phyloP scores from a whole-genome alignment of 202 grass and related monocot species.

The Zoysia matrella region DNA sequence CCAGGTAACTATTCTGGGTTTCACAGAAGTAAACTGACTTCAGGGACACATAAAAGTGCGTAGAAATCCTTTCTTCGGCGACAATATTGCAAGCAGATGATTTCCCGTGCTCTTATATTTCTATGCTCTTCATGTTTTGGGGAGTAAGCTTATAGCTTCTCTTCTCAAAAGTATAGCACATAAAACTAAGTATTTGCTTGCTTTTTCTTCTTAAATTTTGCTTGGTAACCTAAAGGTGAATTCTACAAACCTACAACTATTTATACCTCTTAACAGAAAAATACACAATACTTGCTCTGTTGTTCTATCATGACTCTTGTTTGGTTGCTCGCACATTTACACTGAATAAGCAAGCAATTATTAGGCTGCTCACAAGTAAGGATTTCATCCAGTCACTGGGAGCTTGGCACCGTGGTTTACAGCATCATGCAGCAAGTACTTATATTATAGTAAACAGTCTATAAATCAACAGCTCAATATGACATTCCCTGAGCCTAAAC shows the following conservation, averaged over 20 bases:
- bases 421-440: neutral
- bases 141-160: neutral
- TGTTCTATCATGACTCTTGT: neutral
- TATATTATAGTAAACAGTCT: slow-evolving; percentile 9
- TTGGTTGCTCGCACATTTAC: neutral
- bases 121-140: neutral
- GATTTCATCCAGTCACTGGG: neutral
- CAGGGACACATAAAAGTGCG: neutral
- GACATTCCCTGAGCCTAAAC: neutral
- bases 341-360: neutral
- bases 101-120: neutral
- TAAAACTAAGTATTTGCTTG: neutral
- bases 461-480: neutral
- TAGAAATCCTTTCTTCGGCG: neutral
- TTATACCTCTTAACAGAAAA: neutral
- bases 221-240: neutral
- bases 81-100: slow-evolving; percentile 7
- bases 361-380: neutral
- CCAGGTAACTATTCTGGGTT: neutral
- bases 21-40: slow-evolving; percentile 4
- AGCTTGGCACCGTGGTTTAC: neutral
- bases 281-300: neutral
- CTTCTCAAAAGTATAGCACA: slow-evolving; percentile 1
- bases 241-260: neutral
- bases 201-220: neutral